Base-by-base conservation (phyloP, 495 filamentous ascomycete species). In the Lophiotrema nucula region DNA sequence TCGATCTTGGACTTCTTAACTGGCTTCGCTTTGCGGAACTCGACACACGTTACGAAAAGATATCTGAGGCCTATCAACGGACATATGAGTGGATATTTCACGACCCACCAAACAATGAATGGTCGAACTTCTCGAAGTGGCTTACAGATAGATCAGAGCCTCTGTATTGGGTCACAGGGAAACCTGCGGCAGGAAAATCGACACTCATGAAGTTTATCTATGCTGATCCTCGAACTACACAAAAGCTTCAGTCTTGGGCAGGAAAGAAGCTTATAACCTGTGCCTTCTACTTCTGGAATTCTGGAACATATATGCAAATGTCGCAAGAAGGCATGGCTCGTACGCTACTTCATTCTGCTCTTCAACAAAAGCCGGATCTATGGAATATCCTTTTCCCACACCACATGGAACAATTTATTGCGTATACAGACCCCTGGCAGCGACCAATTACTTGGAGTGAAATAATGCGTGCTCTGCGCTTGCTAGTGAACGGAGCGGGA, bases 151-250 rank as follows among this genome's bases (percentile, higher is more conserved):
- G 19, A 13, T 15, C 19, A 3, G 44, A 48, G 18, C 27, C 31
- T 1, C 25, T 52, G 19, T 64, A 54, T 24, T 64, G 60, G 60
- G 43, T 64, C 4, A 47, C 49, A n/a, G 60, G 60, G 11, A 64
- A 64, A 26, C 41, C 60, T 1, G 56, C 47, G 13, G 35, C 48
- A 0, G 61, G 61, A 10, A 64, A 64, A 41, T 59, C 61, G 11
- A 64, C 61, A 2, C 25, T 64, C 15, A 64, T 64, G 60, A 64
- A 64, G 43, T 64, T 49, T 22, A 31, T 59, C 13, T 39, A 54
- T 22, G 19, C 0, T 0, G 38, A 64, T 47, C 13, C 35, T 0
- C 47, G 41, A n/a, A 64, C 60, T 8, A 28, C 22, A 5, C 10
- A 44, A 26, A 11, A 22, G 18, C 48, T 63, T 5, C 39, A 21